Percentiles rank a stretch among this genome's conserved stretches.
Evolutionary conservation across 1,139 yeast species (phyloP).

Genomic region (Blastobotrys niveus): DNA sequence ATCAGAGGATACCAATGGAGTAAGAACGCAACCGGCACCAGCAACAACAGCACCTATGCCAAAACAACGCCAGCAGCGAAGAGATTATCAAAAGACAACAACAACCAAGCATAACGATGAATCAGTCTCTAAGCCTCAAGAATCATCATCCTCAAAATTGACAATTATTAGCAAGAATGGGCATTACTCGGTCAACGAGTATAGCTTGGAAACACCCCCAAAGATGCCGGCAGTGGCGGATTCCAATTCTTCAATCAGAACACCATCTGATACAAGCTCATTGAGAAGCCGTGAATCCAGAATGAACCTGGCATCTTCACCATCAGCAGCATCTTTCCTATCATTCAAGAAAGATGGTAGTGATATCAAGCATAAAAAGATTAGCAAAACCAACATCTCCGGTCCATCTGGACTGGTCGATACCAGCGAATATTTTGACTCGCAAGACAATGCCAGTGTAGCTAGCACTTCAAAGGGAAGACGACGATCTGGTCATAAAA

Average conservation of each 20-base stretch:
- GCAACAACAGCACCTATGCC: conserved; percentile 1
- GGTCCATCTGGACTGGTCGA: conserved; percentile 25
- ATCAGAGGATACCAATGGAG: no score
- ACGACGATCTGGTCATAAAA: conserved; percentile 15
- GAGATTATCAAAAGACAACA: conserved; percentile 1
- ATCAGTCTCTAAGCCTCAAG: no score
- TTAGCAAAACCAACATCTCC: conserved; percentile 25
- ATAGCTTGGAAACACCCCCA: conserved; percentile 14
- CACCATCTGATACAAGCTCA: conserved; percentile 11
- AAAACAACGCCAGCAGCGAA: no score
- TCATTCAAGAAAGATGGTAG: conserved; percentile 25
- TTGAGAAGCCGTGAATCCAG: conserved; percentile 10
- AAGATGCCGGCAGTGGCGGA: conserved; percentile 13
- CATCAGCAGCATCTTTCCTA: conserved; percentile 19
- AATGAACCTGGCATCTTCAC: conserved; percentile 13
- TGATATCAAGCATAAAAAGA: conserved; percentile 20
- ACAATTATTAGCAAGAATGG: no score
- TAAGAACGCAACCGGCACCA: background rate
- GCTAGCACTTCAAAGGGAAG: conserved; percentile 9
- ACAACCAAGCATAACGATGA: no score
- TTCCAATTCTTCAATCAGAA: conserved; percentile 2
- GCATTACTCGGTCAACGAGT: no score
- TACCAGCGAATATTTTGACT: conserved; percentile 23
- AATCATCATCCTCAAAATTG: no score
- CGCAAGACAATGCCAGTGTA: conserved; percentile 12